A percentile compares a stretch with the other conserved stretches of the same genome.
phyloP scores from a whole-genome alignment of 75 land plant species.

The Cryptomeria japonica region DNA sequence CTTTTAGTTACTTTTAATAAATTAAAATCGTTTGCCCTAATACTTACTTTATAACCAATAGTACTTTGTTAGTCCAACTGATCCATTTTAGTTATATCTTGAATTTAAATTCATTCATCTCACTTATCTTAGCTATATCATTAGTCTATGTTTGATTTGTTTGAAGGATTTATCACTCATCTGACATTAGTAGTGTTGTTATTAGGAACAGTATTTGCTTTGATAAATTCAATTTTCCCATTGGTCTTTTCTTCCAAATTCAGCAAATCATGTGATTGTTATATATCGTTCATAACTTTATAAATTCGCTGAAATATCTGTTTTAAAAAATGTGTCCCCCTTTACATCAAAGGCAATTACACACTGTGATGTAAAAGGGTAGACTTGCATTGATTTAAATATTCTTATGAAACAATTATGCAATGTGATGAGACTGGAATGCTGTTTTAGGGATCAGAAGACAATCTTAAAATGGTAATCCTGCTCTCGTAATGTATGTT shows the following conservation, averaged over 20 bases:
- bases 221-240: not conserved
- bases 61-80: not conserved
- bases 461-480: not conserved
- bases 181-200: not conserved
- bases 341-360: not conserved
- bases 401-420: not conserved
- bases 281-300: not conserved
- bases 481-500: not conserved
- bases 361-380: not conserved
- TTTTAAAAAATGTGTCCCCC: not conserved
- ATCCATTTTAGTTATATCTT: not conserved
- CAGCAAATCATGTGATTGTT: not conserved
- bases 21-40: not conserved
- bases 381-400: not conserved
- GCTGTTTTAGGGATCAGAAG: not conserved
- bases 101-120: too few species aligned
- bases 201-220: not conserved
- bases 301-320: not conserved
- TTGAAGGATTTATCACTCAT: not conserved
- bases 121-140: too few species aligned
- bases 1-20: not conserved
- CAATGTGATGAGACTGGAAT: not conserved
- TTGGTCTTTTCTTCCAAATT: not conserved
- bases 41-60: not conserved
- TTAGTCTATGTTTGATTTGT: not conserved